Evolutionary conservation across 2,329 filamentous ascomycete species (phyloP).

Genomic region (Rutstroemia sydowiana): DNA sequence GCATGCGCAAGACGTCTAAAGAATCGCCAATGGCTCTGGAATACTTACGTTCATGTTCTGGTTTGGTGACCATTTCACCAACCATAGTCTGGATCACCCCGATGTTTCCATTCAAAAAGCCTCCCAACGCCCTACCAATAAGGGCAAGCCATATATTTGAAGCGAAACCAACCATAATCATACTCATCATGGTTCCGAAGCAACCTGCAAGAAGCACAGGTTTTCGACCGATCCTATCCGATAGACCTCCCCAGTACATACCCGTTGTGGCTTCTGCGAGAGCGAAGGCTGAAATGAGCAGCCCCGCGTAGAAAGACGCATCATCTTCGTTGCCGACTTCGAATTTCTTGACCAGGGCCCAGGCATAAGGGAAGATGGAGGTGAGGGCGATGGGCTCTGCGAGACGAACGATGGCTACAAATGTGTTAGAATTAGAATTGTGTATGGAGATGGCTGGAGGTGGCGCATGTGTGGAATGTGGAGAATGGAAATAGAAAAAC

Average conservation of each 20-base stretch:
- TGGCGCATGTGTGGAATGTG: conserved; percentile 4
- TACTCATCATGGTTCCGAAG: conserved; percentile 71
- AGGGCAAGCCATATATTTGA: conserved; percentile 80
- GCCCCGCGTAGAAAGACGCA: conserved; percentile 81
- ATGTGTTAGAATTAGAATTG: conserved; percentile 12
- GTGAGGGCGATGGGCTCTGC: conserved; percentile 90
- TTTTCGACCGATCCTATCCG: conserved; percentile 77
- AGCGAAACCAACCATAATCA: conserved; percentile 77
- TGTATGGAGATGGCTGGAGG: not conserved
- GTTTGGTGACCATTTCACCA: conserved; percentile 70
- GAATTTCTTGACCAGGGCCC: conserved; percentile 73
- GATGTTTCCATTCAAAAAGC: conserved; percentile 84
- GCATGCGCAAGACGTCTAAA: not conserved
- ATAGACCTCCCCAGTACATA: conserved; percentile 81
- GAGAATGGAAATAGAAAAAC: conserved; percentile 26
- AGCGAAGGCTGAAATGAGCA: conserved; percentile 81
- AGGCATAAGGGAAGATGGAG: conserved; percentile 88
- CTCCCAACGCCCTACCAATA: conserved; percentile 66
- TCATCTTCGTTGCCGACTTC: conserved; percentile 63
- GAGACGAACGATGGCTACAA: conserved; percentile 77
- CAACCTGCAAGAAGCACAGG: conserved; percentile 78
- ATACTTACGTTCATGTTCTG: conserved; percentile 14
- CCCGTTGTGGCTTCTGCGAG: conserved; percentile 76
- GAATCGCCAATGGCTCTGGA: not conserved
- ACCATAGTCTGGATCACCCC: conserved; percentile 85